Evolutionary conservation across 1,284 basidiomycete genomes (phyloP), one percentile per base, ranked within the genome.

Genomic region (Cryptococcus deneoformans): DNA sequence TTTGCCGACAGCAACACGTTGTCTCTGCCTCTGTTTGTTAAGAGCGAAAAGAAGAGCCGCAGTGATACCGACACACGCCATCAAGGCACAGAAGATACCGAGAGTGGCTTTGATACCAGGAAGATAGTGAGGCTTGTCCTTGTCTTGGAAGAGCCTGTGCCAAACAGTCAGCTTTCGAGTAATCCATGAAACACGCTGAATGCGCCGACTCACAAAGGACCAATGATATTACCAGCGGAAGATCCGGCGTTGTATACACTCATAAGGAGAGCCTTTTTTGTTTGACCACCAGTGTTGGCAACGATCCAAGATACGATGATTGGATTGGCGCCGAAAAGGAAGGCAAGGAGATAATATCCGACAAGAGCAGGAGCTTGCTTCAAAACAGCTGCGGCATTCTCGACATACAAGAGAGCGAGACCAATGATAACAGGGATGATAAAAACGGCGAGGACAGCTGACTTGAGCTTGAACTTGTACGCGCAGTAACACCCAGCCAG

Each of bases 291-390:
- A 8, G 69, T 75, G 72, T 78, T 79, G 42, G 72, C 71, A 20
- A 73, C 70, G 58, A 79, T 73, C 78, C 78, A 79, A 5, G 71
- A 69, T 39, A 76, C 67, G 47, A 77, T 70, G 35, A 75, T 62
- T 5, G 79, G 77, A 63, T 77, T 79, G 39, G 70, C 70, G 34
- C 73, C 77, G 59, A 75, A 80, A 7, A 79, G 61, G 67, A 78
- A 76, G 0, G 74, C 68, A n/a, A 78, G 53, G 42, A 79, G 65
- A 69, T 80, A 79, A 70, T 79, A 80, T 0, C 75, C 76, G 38
- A 67, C 61, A 6, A 80, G 70, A 5, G 54, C 54, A 9, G 56
- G 53, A 5, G 45, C 51, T 20, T 52, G 50, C 39, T 49, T 40
- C 11, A 65, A 57, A 10, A 59, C 60, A n/a, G 69, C 60, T 1